Conservation (phyloP, 2,329 filamentous ascomycete genomes). For the Xylariaceae sp. region DNA sequence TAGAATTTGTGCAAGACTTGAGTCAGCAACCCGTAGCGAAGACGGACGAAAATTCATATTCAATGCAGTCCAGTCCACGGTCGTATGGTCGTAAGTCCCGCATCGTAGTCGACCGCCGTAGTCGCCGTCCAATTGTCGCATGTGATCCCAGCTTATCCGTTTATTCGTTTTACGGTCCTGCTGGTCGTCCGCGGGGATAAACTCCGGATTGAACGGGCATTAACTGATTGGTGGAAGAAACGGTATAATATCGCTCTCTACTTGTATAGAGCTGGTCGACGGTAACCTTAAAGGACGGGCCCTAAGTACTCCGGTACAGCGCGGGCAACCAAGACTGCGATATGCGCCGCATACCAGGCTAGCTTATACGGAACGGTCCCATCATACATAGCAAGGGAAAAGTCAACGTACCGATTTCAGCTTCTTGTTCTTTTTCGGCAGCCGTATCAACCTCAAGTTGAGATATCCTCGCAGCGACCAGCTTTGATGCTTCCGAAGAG, state of each 20-base stretch:
- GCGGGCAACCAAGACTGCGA: background rate
- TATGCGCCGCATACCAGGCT: background rate
- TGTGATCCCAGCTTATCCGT: background rate
- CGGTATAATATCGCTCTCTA: background rate
- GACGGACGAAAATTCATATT: background rate
- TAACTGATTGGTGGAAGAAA: background rate
- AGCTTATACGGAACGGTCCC: background rate
- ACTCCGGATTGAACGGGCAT: background rate
- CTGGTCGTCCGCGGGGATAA: background rate
- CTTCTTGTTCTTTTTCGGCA: slow-evolving; percentile 90
- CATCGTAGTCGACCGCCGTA: background rate
- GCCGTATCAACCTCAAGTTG: slow-evolving; percentile 92
- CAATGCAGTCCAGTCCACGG: background rate
- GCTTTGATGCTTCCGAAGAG: slow-evolving; percentile 83
- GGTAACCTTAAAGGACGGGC: slow-evolving; percentile 2
- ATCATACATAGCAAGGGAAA: background rate
- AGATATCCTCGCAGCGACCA: slow-evolving; percentile 88
- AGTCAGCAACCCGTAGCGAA: background rate
- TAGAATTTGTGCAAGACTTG: slow-evolving; percentile 18
- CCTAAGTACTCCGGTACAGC: background rate
- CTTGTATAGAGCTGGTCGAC: background rate
- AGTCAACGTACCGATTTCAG: slow-evolving; percentile 72
- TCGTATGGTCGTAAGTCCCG: background rate
- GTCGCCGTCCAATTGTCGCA: background rate
- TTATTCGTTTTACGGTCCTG: background rate